Base-by-base conservation (phyloP, 228 moss, liverwort and hornwort species). In the Sphagnum magellanicum region DNA sequence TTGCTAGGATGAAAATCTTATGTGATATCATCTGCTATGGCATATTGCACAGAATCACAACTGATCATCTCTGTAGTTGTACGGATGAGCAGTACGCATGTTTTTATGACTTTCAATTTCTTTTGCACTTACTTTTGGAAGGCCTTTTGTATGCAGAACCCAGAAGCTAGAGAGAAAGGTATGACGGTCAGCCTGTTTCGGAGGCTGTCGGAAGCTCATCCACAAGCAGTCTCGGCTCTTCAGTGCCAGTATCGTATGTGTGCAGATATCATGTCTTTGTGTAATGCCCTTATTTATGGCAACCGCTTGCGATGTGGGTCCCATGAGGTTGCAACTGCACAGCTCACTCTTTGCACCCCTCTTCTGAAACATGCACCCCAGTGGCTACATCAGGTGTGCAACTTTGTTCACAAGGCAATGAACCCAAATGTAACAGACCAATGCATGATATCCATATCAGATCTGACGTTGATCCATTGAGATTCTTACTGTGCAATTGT, bases 211-310 rank as follows among this genome's bases (percentile, higher is more conserved):
- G 85, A 85, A 65, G 77, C 68, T 11, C 79, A 85, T 65, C 85
- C 85, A 64, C 85, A 81, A 70, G 79, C 76, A 12, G 68, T 71
- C 8, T 77, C 74, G 49, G 81, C 76, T 74, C 85, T 85, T 67
- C 76, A 81, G 63, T 65, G 72, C 70, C 85, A 85, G 85, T 85
- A 85, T 76, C 85, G 85, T 53, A 85, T 85, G 85, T 85, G 81
- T 74, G 71, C 81, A 77, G 77, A 76, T 61, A 81, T 85, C 6
- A 85, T 85, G 85, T 76, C 77, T 5, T 77, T 85, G 10, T 74
- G 81, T 53, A 85, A 85, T 66, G 62, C 74, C 66, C 71, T 85
- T 63, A 81, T 81, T 50, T 85, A 85, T 61, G 70, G 74, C 17
- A 71, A 77, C 60, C 79, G 81, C 17, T 74, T 85, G 16, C 69